Evolutionary conservation across 2,329 filamentous ascomycete species (phyloP).

Genomic region (Nothopassalora personata): DNA sequence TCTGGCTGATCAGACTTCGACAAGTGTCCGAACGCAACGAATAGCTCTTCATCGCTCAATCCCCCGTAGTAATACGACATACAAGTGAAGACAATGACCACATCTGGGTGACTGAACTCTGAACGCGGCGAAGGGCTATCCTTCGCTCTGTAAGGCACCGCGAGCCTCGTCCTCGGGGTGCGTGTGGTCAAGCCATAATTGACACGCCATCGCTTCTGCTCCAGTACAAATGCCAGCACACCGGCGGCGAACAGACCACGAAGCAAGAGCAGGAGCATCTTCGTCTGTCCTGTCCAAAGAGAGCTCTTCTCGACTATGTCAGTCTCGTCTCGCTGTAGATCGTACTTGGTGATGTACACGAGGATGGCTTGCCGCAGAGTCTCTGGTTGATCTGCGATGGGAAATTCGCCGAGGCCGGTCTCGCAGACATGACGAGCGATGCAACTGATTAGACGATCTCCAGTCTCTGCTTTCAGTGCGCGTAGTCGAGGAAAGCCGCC

Average conservation of each 20-base stretch:
- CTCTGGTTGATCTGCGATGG: slow-evolving; percentile 9
- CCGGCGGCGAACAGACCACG: slow-evolving; percentile 58
- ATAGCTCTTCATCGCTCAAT: slow-evolving; percentile 42
- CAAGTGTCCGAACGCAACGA: slow-evolving; percentile 30
- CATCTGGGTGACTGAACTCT: slow-evolving; percentile 65
- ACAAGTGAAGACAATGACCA: slow-evolving; percentile 60
- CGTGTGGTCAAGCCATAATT: slow-evolving; percentile 49
- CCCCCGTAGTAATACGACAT: slow-evolving; percentile 64
- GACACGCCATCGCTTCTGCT: slow-evolving; percentile 63
- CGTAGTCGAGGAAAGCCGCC: slow-evolving; percentile 52
- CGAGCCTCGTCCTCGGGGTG: slow-evolving; percentile 47
- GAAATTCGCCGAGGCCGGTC: slow-evolving; percentile 23
- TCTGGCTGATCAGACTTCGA: slow-evolving; percentile 24
- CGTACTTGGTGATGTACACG: slow-evolving; percentile 16
- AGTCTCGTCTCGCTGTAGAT: slow-evolving; percentile 4
- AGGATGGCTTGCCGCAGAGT: slow-evolving; percentile 12
- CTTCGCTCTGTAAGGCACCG: slow-evolving; percentile 64
- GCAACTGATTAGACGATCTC: slow-evolving; percentile 26
- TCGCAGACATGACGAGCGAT: slow-evolving; percentile 33
- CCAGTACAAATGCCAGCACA: slow-evolving; percentile 55
- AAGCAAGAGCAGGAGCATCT: slow-evolving; percentile 43
- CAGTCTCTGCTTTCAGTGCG: slow-evolving; percentile 45
- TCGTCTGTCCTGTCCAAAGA: slow-evolving; percentile 16
- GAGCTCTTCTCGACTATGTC: slow-evolving; percentile 7
- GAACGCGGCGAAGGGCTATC: slow-evolving; percentile 57